These are phyloP conservation scores for Suillus subaureus DNA, from an alignment of 768 basidiomycete species.

Conservation along the genomic window DNA sequence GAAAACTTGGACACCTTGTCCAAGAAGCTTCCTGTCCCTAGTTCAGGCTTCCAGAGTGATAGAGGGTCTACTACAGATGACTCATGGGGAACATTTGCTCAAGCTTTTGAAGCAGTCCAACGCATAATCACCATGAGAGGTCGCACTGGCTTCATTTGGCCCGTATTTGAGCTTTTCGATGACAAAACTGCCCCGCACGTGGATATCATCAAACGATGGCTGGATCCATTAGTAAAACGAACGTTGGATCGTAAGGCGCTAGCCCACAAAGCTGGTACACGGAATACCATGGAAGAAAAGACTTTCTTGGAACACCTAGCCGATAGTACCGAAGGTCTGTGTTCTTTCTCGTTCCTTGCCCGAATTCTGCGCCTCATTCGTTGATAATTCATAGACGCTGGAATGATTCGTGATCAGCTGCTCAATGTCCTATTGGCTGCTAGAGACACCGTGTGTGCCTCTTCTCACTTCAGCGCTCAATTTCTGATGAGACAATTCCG, in stretches of 20 bases:
- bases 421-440: slow-evolving; percentile 78
- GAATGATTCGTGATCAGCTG: slow-evolving; percentile 74
- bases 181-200: slow-evolving; percentile 40
- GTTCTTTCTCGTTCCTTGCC: neutral
- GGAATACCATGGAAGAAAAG: slow-evolving; percentile 48
- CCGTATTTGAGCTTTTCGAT: slow-evolving; percentile 41
- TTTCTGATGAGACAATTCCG: slow-evolving; percentile 4
- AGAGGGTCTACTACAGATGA: slow-evolving; percentile 65
- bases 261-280: slow-evolving; percentile 40
- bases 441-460: slow-evolving; percentile 66
- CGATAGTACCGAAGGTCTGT: slow-evolving; percentile 62
- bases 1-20: slow-evolving; percentile 63
- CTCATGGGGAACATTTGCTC: slow-evolving; percentile 58
- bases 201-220: slow-evolving; percentile 41
- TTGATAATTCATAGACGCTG: slow-evolving; percentile 47
- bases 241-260: slow-evolving; percentile 50
- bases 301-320: slow-evolving; percentile 71
- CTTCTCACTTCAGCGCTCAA: neutral
- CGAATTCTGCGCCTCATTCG: slow-evolving; percentile 13
- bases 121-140: slow-evolving; percentile 37
- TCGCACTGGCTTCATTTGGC: slow-evolving; percentile 44
- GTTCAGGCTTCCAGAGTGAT: slow-evolving; percentile 46
- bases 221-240: slow-evolving; percentile 63
- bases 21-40: slow-evolving; percentile 52
- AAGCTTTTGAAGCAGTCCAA: slow-evolving; percentile 44